A percentile compares a stretch with the other conserved stretches of the same genome.
Conservation (phyloP, 2,329 filamentous ascomycete species). For the Fusarium sp. region DNA sequence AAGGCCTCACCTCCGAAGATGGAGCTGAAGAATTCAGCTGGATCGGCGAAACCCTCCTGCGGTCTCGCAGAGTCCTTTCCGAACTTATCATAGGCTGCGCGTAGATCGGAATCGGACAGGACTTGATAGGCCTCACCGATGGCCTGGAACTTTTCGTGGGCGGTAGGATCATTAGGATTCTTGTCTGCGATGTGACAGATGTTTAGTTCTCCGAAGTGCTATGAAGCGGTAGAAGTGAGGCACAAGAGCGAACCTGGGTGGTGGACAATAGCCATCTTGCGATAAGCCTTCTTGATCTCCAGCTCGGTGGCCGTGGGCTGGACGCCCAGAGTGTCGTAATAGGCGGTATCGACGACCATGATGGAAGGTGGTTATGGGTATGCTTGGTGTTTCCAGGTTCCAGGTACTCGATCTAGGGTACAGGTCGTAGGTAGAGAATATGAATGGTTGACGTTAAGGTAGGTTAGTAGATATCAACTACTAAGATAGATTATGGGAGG, state of each 20-base stretch:
- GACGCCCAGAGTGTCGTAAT: slow-evolving; percentile 90
- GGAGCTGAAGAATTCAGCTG: slow-evolving; percentile 96
- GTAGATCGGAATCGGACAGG: slow-evolving; percentile 86
- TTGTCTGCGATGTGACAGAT: slow-evolving; percentile 73
- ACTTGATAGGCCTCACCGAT: slow-evolving; percentile 83
- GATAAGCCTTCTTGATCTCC: slow-evolving; percentile 97
- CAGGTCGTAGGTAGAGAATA: slow-evolving; percentile 5
- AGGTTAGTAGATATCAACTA: slow-evolving; percentile 11
- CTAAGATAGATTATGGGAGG: not conserved
- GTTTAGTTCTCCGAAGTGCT: slow-evolving; percentile 6
- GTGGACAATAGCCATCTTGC: slow-evolving; percentile 92
- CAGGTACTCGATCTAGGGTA: slow-evolving; percentile 14
- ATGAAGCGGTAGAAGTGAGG: not conserved
- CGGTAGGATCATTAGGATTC: slow-evolving; percentile 95
- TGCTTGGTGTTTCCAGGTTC: slow-evolving; percentile 17
- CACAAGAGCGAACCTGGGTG: slow-evolving; percentile 74
- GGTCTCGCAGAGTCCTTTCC: slow-evolving; percentile 96
- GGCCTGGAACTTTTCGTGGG: slow-evolving; percentile 92
- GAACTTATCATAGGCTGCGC: slow-evolving; percentile 94
- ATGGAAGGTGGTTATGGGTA: slow-evolving; percentile 41
- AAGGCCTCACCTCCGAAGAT: slow-evolving; percentile 99
- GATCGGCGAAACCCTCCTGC: slow-evolving; percentile 92
- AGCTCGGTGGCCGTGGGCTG: slow-evolving; percentile 86
- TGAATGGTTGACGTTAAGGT: slow-evolving; percentile 2
- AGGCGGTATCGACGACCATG: slow-evolving; percentile 90